Evolutionary conservation across 768 basidiomycete species (phyloP).

Genomic region (Antrodiella citrinella): DNA sequence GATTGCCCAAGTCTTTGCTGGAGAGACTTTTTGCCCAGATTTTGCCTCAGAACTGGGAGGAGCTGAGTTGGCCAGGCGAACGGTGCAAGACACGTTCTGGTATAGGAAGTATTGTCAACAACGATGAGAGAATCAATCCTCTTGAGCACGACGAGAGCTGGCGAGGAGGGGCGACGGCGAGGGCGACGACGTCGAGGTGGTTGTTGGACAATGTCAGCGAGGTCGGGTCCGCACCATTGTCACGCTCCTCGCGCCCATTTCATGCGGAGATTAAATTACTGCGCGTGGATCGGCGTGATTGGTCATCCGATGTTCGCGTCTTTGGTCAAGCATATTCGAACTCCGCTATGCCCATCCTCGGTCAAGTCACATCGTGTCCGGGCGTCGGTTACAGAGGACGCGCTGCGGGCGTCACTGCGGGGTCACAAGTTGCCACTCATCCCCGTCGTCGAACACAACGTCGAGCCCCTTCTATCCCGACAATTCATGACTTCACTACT

Average conservation of each 20-base stretch:
- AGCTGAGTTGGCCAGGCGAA: slow-evolving; percentile 14
- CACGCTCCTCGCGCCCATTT: too few species aligned
- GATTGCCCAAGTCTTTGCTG: slow-evolving; percentile 1
- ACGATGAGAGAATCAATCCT: not conserved
- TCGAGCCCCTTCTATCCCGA: slow-evolving; percentile 5
- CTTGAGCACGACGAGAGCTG: not conserved
- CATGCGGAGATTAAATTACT: too few species aligned
- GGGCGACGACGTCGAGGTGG: slow-evolving; percentile 21
- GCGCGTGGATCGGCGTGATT: too few species aligned
- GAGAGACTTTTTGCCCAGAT: slow-evolving; percentile 12
- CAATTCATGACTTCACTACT: slow-evolving; percentile 44
- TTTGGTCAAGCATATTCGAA: too few species aligned
- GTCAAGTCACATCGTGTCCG: not conserved
- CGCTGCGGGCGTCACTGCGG: slow-evolving; percentile 5
- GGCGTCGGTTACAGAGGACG: not conserved
- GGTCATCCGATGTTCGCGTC: not conserved
- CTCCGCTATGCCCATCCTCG: too few species aligned
- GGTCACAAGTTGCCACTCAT: slow-evolving; percentile 3
- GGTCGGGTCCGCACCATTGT: slow-evolving; percentile 15
- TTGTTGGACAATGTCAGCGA: slow-evolving; percentile 20
- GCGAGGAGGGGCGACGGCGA: slow-evolving; percentile 17
- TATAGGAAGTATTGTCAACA: not conserved
- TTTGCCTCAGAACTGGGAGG: slow-evolving; percentile 13
- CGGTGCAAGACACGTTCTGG: slow-evolving; percentile 1
- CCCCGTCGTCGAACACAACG: slow-evolving; percentile 10